Evolutionary conservation across 2,329 filamentous ascomycete species (phyloP), one percentile per base, ranked within the genome.

Genomic region (Diplodia corticola): DNA sequence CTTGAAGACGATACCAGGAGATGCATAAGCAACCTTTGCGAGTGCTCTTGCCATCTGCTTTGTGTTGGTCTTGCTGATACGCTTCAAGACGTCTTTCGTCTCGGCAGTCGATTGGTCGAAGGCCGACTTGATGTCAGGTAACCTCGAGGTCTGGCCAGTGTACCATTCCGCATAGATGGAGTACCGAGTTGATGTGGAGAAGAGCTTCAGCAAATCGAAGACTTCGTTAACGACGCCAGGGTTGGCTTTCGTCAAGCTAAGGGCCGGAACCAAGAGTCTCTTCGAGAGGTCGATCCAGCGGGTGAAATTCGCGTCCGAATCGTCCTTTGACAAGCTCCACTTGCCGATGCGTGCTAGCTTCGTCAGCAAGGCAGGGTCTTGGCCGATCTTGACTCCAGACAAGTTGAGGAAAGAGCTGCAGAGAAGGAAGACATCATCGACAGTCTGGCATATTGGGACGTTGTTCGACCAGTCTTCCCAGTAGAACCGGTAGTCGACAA

Each of bases 391-490:
- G 69, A 96, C 89, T 2, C 95, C 94, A 0, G 93, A 90, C 26
- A 94, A 81, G 70, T 95, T 96, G 53, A 97, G 82, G 24, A 99
- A 85, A 1, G 92, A 93, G 67, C 88, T 86, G 77, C 93, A 96
- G 0, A 97, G 85, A 2, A 89, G 88, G 76, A 98, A 95, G 15
- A 99, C 85, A 74, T 99, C 95, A 69, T 97, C 92, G 5, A 97
- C 88, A 1, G 84, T 91, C 75, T 96, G 93, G 74, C 95, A 99
- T 22, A 97, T 81, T 0, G 95, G 96, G 53, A 99, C 85, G 69
- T 95, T 96, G 77, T 98, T 94, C 2, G 89, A 85, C 95, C 95
- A 99, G 71, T 98, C 95, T 67, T 97, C 93, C 89, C 95, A 97
- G 77, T 99, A 99, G 75, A 96, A 98, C 37, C 91, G 88, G 76